Base-by-base conservation (phyloP, 2,329 filamentous ascomycete species). In the Fusarium kyushuense region DNA sequence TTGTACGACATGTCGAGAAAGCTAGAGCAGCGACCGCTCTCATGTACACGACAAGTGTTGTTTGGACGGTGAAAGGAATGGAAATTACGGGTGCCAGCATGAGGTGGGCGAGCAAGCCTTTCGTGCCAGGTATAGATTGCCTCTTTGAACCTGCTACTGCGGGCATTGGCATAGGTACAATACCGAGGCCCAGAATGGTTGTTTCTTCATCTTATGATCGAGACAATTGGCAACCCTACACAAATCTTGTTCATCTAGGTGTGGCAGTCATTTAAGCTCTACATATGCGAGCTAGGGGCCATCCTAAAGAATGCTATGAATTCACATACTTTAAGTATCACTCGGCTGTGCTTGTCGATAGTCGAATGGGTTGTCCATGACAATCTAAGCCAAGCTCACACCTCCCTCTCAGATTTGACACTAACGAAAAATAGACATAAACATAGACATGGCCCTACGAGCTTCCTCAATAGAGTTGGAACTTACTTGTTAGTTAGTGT, bases 161-260 rank as follows among this genome's bases (percentile, higher is more conserved):
- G 60, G 61, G 62, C 61, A 63, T 47, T 45, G 54, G 47, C 42
- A 65, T 54, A 43, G 61, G 42, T 47, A 41, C 41, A 36, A 40
- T 29, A 45, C n/a, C 33, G n/a, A 47, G 33, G 21, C n/a, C 23
- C 42, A 47, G 36, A 32, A 43, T 51, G 27, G 41, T 27, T 42
- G 46, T 27, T 32, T 41, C 60, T 54, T 33, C 10, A 30, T n/a
- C 45, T 45, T 33, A 14, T 36, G 33, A 58, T 58, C 23, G 41
- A 38, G 35, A 32, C n/a, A 46, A 40, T 29, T 27, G 30, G 17
- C 19, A 36, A 16, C 23, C 32, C 21, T 41, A 9, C 21, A 33
- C 19, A 48, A 27, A 21, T 36, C 10, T 40, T 41, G 11, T 36
- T 40, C 12, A 19, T 30, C 19, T 23, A 46, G 41, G n/a, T n/a